Conservation (phyloP, 345 rosid species). For the Salix brachista region DNA sequence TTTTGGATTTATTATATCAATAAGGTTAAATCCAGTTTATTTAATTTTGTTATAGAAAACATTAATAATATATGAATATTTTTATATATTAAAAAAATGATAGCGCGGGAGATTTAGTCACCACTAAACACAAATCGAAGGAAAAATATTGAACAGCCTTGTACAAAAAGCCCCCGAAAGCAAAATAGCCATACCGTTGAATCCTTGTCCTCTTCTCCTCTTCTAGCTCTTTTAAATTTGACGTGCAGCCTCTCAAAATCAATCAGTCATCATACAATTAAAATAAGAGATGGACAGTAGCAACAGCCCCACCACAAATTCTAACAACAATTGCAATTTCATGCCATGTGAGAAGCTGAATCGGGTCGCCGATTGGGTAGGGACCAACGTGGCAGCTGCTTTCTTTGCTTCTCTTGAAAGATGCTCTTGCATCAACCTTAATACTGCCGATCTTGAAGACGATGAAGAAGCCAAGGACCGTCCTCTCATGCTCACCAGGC, state of each 20-base stretch:
- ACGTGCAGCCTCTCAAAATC: too few relatives aligned
- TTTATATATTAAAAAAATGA: too few relatives aligned
- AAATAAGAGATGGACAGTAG: too few relatives aligned
- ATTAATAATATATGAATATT: too few relatives aligned
- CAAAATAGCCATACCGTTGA: background rate
- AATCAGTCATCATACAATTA: too few relatives aligned
- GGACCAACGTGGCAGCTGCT: slow-evolving; percentile 54
- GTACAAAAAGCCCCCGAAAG: background rate
- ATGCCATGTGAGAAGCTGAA: slow-evolving; percentile 61
- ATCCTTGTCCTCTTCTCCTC: background rate
- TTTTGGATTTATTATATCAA: too few relatives aligned
- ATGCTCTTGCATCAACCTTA: slow-evolving; percentile 67
- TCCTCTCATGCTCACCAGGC: slow-evolving; percentile 46
- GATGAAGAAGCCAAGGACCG: slow-evolving; percentile 53
- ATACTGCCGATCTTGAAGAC: slow-evolving; percentile 49
- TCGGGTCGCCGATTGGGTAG: slow-evolving; percentile 58
- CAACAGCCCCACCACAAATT: background rate
- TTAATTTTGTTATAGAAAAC: too few relatives aligned
- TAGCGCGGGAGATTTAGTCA: too few relatives aligned
- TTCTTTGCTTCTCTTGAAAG: slow-evolving; percentile 69
- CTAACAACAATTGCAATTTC: slow-evolving; percentile 33
- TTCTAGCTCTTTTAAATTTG: too few relatives aligned
- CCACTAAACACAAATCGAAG: background rate
- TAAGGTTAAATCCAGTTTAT: too few relatives aligned
- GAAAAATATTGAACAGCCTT: slow-evolving; percentile 3